These are phyloP conservation scores for Mikania micrantha DNA, from an alignment of 129 eudicot species.

Conservation along the genomic window DNA sequence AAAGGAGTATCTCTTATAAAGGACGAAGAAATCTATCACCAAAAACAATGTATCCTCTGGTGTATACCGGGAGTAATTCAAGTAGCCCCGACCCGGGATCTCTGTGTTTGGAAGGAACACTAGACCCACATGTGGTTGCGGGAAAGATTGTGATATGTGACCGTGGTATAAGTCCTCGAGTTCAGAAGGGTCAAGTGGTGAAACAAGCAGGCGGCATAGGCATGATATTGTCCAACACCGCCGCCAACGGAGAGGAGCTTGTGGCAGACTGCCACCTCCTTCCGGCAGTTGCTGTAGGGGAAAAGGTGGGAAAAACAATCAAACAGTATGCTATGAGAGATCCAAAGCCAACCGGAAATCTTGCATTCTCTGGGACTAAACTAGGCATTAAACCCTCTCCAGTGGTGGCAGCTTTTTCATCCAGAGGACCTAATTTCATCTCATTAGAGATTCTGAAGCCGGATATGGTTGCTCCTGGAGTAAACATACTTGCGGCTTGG, in stretches of 20 bases:
- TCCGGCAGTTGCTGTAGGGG: conserved; percentile 84
- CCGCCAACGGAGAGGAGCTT: conserved; percentile 76
- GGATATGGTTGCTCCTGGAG: conserved; percentile 89
- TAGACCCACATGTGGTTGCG: conserved; percentile 50
- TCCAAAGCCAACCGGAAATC: conserved; percentile 50
- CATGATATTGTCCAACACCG: conserved; percentile 84
- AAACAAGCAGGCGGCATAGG: conserved; percentile 90
- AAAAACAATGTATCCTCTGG: conserved; percentile 45
- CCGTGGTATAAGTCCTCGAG: conserved; percentile 87
- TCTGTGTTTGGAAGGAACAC: conserved; percentile 75
- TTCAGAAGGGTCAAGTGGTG: conserved; percentile 89
- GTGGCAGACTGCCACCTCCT: conserved; percentile 87
- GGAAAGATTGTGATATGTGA: conserved; percentile 88
- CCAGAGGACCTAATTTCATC: conserved; percentile 80
- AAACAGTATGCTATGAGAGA: conserved; percentile 48
- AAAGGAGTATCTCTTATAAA: conserved; percentile 75
- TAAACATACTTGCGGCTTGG: conserved; percentile 94
- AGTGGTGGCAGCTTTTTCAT: conserved; percentile 90
- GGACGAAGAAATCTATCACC: conserved; percentile 45
- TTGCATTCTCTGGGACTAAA: conserved; percentile 65
- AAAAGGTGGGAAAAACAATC: conserved; percentile 49
- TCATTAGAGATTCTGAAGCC: conserved; percentile 71
- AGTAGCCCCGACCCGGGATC: conserved; percentile 67
- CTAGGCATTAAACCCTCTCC: conserved; percentile 70
- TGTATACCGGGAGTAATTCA: conserved; percentile 68